Evolutionary conservation across 306 rosid genomes (phyloP), one percentile per base, ranked within the genome.

Genomic region (Acmispon strigosus): DNA sequence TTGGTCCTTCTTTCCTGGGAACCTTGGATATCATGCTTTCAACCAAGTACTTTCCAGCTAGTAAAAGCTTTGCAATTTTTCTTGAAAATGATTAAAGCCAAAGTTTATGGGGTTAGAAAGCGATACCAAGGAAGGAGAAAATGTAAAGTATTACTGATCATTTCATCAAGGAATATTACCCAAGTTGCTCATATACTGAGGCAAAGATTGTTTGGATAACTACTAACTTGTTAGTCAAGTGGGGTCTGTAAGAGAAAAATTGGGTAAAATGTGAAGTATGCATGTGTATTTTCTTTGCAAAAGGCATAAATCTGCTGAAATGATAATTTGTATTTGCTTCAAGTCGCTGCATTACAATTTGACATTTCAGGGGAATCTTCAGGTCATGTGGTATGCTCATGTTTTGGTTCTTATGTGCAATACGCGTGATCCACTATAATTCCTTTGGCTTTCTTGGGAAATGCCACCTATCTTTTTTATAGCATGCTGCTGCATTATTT

Each of bases 71-170:
- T 17, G n/a, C 7, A 42, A 36, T 53, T 77, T 72, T 42, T 36
- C 14, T 43, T 51, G 41, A 6, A 69, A 60, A 77, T 81, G 69
- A 76, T 72, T 59, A 81, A 73, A 81, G 85, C 79, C 76, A 59
- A 53, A 66, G 66, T 72, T 75, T 56, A 22, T 56, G 43, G 78
- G 61, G 54, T 32, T 43, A 60, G 69, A 81, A 60, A 72, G 58
- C 20, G 0, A 60, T 18, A 1, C n/a, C 57, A 50, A 22, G 8
- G 24, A 59, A 44, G 1, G 27, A 41, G 17, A 53, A 3, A 45
- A 48, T 34, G 41, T 20, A 39, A 37, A 62, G 68, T 47, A 36
- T 20, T 37, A 20, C 67, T 51, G 20, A 32, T 77, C 4, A 44
- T 45, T 54, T 77, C 73, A 50, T 51, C 45, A 69, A 18, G 56